A percentile compares a stretch with the other conserved stretches of the same genome.
Conservation (phyloP, 1,284 basidiomycete species). For the Pisolithus thermaeus region DNA sequence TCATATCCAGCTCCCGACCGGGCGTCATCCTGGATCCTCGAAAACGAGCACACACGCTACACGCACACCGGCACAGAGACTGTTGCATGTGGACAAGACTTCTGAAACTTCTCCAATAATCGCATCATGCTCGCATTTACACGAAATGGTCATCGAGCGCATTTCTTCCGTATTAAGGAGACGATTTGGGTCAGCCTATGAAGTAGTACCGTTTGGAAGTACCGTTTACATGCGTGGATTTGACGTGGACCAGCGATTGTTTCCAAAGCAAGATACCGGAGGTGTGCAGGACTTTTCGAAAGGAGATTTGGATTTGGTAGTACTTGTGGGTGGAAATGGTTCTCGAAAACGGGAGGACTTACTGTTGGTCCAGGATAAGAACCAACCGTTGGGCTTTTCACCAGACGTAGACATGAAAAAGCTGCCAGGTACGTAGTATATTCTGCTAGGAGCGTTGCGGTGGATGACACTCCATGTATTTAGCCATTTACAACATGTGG, state of each 20-base stretch:
- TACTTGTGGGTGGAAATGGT: slow-evolving; percentile 34
- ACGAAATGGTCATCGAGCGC: background rate
- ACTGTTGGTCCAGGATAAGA: slow-evolving; percentile 33
- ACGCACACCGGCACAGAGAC: background rate
- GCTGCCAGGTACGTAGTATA: slow-evolving; percentile 26
- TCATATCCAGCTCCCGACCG: background rate
- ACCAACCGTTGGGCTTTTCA: slow-evolving; percentile 30
- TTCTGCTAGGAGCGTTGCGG: background rate
- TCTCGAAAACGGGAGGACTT: background rate
- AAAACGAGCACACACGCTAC: background rate
- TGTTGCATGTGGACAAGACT: background rate
- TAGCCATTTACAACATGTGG: slow-evolving; percentile 34
- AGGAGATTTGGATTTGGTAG: slow-evolving; percentile 43
- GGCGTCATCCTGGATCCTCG: background rate
- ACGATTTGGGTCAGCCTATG: slow-evolving; percentile 32
- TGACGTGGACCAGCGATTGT: background rate
- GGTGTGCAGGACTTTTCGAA: slow-evolving; percentile 19
- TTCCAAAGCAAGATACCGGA: slow-evolving; percentile 22
- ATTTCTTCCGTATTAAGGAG: slow-evolving; percentile 24
- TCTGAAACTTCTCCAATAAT: background rate
- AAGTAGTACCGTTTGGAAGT: slow-evolving; percentile 42
- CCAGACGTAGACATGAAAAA: slow-evolving; percentile 18
- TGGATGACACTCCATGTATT: background rate
- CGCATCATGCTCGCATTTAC: background rate
- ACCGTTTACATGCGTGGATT: slow-evolving; percentile 35